phyloP scores from a whole-genome alignment of 805 yeast species.

The Starmerella stigmatis region DNA sequence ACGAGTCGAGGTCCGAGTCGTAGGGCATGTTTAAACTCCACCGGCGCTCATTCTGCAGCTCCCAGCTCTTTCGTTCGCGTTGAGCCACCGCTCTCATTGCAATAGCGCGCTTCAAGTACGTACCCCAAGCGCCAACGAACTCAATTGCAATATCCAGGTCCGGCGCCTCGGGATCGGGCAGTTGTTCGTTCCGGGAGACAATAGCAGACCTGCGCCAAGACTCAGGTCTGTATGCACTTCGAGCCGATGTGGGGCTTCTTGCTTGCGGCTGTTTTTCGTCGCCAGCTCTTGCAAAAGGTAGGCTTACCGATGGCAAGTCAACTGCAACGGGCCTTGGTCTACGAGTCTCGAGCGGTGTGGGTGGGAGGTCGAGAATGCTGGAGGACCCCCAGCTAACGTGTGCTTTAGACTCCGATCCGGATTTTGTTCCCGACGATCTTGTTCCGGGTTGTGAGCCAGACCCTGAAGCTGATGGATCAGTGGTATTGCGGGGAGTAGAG shows the following conservation, averaged over 20 bases:
- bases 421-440: neutral
- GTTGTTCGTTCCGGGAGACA: constrained; percentile 5
- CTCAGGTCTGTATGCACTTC: constrained; percentile 19
- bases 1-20: constrained; percentile 12
- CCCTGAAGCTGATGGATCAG: neutral
- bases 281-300: neutral
- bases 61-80: constrained; percentile 11
- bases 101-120: constrained; percentile 27
- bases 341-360: neutral
- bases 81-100: constrained; percentile 27
- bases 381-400: neutral
- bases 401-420: neutral
- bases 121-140: constrained; percentile 29
- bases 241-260: constrained; percentile 17
- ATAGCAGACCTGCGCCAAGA: constrained; percentile 21
- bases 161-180: neutral
- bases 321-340: neutral
- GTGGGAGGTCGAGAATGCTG: neutral
- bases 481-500: neutral
- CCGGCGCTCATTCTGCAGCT: constrained; percentile 10
- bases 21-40: constrained; percentile 15
- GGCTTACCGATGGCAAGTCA: neutral
- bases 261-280: neutral
- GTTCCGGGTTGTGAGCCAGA: too few relatives aligned
- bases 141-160: constrained; percentile 27